These are phyloP conservation scores for Nemania sp. DNA, from an alignment of 2,329 filamentous ascomycete genomes.

Conservation along the genomic window DNA sequence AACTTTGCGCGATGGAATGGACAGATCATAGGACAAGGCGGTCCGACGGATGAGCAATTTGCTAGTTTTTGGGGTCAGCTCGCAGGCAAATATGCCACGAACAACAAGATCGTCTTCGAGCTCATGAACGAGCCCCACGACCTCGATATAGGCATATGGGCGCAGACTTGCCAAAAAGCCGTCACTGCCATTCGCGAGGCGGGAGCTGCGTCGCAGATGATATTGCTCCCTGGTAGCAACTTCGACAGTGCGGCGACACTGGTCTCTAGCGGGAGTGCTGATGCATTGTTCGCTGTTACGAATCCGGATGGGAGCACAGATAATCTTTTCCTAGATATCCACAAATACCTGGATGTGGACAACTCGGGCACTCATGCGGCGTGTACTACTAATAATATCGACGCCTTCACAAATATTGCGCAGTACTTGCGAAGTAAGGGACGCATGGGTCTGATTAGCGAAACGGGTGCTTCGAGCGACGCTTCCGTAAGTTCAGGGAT, in stretches of 20 bases:
- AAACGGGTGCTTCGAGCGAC: constrained; percentile 63
- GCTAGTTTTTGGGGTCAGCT: constrained; percentile 68
- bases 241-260: constrained; percentile 65
- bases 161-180: constrained; percentile 68
- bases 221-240: constrained; percentile 73
- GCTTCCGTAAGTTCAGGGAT: constrained; percentile 51
- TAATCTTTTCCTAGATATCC: constrained; percentile 69
- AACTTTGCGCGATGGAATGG: constrained; percentile 72
- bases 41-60: constrained; percentile 69
- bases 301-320: constrained; percentile 70
- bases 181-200: constrained; percentile 74
- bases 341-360: constrained; percentile 71
- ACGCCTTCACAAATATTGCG: constrained; percentile 61
- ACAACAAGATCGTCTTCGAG: constrained; percentile 70
- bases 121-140: constrained; percentile 79
- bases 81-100: constrained; percentile 67
- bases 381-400: constrained; percentile 66
- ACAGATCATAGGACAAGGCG: constrained; percentile 73
- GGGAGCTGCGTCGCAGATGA: constrained; percentile 72
- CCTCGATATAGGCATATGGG: constrained; percentile 68
- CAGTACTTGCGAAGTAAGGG: constrained; percentile 61
- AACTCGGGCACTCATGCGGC: constrained; percentile 64
- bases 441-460: constrained; percentile 63
- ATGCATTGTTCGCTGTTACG: constrained; percentile 63
- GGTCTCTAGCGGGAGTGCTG: constrained; percentile 62